A percentile compares a stretch with the other conserved stretches of the same genome.
Evolutionary conservation across 2,329 filamentous ascomycete species (phyloP).

Genomic region (Xylariaceae sp.): DNA sequence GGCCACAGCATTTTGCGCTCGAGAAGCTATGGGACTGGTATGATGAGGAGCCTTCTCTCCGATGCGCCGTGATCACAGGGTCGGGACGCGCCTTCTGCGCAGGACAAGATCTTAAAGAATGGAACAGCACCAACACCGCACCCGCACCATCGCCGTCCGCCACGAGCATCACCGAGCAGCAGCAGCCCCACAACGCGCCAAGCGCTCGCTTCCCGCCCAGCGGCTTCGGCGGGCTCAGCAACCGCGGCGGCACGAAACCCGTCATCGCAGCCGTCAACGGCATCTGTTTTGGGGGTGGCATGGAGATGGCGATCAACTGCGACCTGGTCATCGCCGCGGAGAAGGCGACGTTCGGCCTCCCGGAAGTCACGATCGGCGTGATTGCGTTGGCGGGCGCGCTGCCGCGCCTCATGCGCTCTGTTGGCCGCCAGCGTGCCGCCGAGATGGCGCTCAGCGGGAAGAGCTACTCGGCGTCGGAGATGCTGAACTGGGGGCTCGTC

Average conservation of each 20-base stretch:
- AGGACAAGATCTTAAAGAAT: conserved; percentile 72
- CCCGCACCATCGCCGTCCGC: conserved; percentile 4
- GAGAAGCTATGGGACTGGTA: conserved; percentile 63
- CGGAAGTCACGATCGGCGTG: conserved; percentile 75
- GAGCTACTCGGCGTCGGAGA: conserved; percentile 63
- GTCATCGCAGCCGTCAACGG: conserved; percentile 80
- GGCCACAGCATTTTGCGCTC: conserved; percentile 56
- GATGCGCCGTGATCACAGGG: conserved; percentile 69
- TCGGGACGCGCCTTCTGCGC: conserved; percentile 70
- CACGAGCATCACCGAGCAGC: conserved; percentile 14
- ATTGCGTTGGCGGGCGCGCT: conserved; percentile 74
- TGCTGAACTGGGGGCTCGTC: conserved; percentile 72
- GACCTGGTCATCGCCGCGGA: conserved; percentile 72
- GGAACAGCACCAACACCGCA: conserved; percentile 48
- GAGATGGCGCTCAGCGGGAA: conserved; percentile 74
- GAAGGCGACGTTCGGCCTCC: conserved; percentile 69
- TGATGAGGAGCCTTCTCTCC: conserved; percentile 65
- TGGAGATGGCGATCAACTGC: conserved; percentile 77
- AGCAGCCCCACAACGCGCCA: conserved; percentile 10
- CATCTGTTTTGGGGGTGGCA: conserved; percentile 75
- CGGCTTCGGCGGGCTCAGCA: conserved; percentile 72
- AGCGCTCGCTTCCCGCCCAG: conserved; percentile 46
- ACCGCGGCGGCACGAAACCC: conserved; percentile 74
- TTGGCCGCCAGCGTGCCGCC: conserved; percentile 73
- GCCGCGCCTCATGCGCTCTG: conserved; percentile 67